These are phyloP conservation scores for Lactarius sp. DNA, from an alignment of 768 basidiomycete genomes.

Conservation along the genomic window DNA sequence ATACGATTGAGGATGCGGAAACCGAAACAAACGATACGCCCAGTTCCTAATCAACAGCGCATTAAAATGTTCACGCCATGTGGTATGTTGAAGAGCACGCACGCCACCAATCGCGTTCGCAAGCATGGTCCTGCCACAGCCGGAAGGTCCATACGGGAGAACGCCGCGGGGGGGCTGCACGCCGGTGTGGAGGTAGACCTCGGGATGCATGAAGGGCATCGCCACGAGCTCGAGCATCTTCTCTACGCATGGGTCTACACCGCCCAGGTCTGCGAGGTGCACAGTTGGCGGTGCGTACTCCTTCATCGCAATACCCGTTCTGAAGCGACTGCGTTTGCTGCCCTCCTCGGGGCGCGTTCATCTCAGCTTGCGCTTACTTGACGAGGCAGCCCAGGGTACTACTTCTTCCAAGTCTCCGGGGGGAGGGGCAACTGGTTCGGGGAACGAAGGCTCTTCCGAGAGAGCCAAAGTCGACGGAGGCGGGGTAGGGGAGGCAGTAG, in stretches of 20 bases:
- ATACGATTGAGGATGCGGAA: conserved; percentile 95
- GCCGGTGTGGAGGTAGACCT: conserved; percentile 91
- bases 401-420: conserved; percentile 9
- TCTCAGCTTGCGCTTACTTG: conserved; percentile 23
- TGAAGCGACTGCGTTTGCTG: conserved; percentile 24
- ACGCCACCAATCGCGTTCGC: conserved; percentile 96
- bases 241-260: conserved; percentile 78
- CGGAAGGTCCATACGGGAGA: conserved; percentile 89
- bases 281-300: conserved; percentile 37
- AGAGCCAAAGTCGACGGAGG: too few species aligned
- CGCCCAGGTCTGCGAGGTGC: conserved; percentile 78
- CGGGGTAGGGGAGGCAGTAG: conserved; percentile 26
- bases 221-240: conserved; percentile 93
- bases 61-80: background rate
- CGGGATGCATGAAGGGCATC: conserved; percentile 91
- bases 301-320: conserved; percentile 36
- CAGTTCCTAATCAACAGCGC: conserved; percentile 58
- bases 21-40: too few species aligned
- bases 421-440: conserved; percentile 4
- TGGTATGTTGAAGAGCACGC: conserved; percentile 29
- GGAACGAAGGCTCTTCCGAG: too few species aligned
- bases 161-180: conserved; percentile 91
- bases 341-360: too few species aligned
- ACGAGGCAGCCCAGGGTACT: conserved; percentile 27
- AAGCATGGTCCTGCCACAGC: conserved; percentile 95